Base-by-base conservation (phyloP, 2,329 filamentous ascomycete genomes). In the Byssothecium circinans region DNA sequence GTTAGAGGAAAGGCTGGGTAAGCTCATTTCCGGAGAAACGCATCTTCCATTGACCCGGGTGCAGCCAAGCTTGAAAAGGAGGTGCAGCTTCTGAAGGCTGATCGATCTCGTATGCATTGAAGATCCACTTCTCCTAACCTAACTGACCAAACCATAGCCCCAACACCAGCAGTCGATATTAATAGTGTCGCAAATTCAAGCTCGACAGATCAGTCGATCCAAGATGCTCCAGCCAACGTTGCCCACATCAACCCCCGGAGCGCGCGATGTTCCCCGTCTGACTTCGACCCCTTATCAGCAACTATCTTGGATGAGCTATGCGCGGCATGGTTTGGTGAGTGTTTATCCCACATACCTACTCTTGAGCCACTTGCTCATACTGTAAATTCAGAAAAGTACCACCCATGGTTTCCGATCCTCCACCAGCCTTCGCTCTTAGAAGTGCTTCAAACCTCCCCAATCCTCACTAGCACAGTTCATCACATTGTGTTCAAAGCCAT, bases 321-420 rank as follows among this genome's bases (percentile, higher is more conserved):
- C 36, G 50, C 60, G 8, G 49, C 61, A 2, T 72, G 65, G 67
- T 73, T 73, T 49, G 61, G 45, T 48, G 17, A 37, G 41, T 23
- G n/a, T 18, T 17, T 10, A n/a, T n/a, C n/a, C 8, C n/a, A 8
- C 5, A 8, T 15, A 25, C 8, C 17, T 15, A n/a, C 8, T 2
- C 2, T 32, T 22, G 19, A 20, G 18, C 6, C 22, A 33, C n/a
- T 20, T 22, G 12, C 11, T 23, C 3, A 14, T 36, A 18, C 10
- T 8, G 22, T 18, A 20, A 10, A 1, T 33, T 4, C 34, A 42
- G 41, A 66, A 32, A 60, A 64, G 35, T 70, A 69, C 43, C 69
- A 73, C 50, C 52, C 60, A 5, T 73, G 70, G 69, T 64, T 68
- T 40, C 69, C 69, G 1, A 68, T 73, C 30, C 54, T 73, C 32